Conservation (phyloP, 495 filamentous ascomycete species). For the Lichina pygmaea region DNA sequence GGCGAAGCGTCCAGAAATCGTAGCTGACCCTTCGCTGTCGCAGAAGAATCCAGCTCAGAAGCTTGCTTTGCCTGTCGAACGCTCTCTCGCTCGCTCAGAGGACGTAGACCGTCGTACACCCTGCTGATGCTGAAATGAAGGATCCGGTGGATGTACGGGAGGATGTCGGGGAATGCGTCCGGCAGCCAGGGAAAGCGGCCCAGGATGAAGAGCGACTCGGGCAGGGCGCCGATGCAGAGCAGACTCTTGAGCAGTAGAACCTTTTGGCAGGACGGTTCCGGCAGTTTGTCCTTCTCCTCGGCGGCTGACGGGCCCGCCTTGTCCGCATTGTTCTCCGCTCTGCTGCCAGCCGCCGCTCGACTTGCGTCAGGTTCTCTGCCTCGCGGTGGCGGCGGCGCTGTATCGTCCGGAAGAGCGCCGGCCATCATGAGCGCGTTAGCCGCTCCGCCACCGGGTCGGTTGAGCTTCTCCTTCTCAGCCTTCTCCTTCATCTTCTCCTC, state of each 20-base stretch:
- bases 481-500: conserved; percentile 46
- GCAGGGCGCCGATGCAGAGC: conserved; percentile 72
- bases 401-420: conserved; percentile 67
- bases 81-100: conserved; percentile 14
- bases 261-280: conserved; percentile 77
- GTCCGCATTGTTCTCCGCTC: conserved; percentile 7
- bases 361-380: conserved; percentile 12
- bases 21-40: conserved; percentile 36
- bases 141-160: conserved; percentile 58
- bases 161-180: conserved; percentile 53
- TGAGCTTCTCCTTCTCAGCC: conserved; percentile 42
- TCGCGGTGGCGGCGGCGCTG: conserved; percentile 21
- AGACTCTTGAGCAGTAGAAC: conserved; percentile 59
- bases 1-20: conserved; percentile 24
- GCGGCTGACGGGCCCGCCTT: conserved; percentile 16
- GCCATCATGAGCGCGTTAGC: conserved; percentile 78
- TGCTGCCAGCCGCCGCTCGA: conserved; percentile 3
- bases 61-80: conserved; percentile 21
- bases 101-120: conserved; percentile 28
- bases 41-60: conserved; percentile 30
- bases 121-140: conserved; percentile 50
- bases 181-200: conserved; percentile 79
- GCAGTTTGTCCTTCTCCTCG: conserved; percentile 32
- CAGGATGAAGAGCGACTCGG: conserved; percentile 78
- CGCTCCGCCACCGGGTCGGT: conserved; percentile 32